A percentile compares a stretch with the other conserved stretches of the same genome.
Conservation (phyloP, 148 eudicot genomes). For the Bassia scoparia region DNA sequence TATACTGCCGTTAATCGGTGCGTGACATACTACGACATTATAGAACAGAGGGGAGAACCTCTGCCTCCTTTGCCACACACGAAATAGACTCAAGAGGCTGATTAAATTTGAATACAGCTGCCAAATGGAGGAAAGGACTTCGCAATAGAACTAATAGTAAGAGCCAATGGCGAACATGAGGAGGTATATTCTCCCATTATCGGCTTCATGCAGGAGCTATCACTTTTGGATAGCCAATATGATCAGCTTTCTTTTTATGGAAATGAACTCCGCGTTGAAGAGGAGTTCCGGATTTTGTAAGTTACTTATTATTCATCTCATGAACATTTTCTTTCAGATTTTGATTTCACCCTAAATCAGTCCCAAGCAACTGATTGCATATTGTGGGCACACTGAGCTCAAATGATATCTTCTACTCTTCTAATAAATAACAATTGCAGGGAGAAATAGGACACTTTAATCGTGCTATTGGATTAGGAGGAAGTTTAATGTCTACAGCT, state of each 20-base stretch:
- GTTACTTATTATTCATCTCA: too few species aligned
- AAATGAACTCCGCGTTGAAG: conserved; percentile 40
- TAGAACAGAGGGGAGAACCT: too few species aligned
- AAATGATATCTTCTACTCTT: too few species aligned
- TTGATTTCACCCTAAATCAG: too few species aligned
- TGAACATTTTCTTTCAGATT: too few species aligned
- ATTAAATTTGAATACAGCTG: conserved; percentile 22
- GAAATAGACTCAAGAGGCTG: too few species aligned
- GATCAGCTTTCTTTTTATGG: conserved; percentile 46
- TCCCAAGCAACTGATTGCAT: too few species aligned
- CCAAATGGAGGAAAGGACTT: conserved; percentile 39
- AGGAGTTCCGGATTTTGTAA: conserved; percentile 45
- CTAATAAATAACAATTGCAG: conserved; percentile 21
- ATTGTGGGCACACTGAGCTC: too few species aligned
- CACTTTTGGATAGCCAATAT: conserved; percentile 42
- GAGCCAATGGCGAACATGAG: conserved; percentile 41
- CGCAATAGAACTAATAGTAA: conserved; percentile 34
- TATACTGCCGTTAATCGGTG: too few species aligned
- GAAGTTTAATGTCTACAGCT: conserved; percentile 40
- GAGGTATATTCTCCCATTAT: conserved; percentile 38
- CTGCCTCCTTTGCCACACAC: too few species aligned
- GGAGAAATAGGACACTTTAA: conserved; percentile 42
- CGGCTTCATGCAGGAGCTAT: conserved; percentile 49
- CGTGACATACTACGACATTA: too few species aligned
- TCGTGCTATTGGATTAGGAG: conserved; percentile 44